A percentile compares a stretch with the other conserved stretches of the same genome.
These are phyloP conservation scores for Puccinellia tenuiflora DNA, from an alignment of 176 grass and related monocot species.

Conservation along the genomic window DNA sequence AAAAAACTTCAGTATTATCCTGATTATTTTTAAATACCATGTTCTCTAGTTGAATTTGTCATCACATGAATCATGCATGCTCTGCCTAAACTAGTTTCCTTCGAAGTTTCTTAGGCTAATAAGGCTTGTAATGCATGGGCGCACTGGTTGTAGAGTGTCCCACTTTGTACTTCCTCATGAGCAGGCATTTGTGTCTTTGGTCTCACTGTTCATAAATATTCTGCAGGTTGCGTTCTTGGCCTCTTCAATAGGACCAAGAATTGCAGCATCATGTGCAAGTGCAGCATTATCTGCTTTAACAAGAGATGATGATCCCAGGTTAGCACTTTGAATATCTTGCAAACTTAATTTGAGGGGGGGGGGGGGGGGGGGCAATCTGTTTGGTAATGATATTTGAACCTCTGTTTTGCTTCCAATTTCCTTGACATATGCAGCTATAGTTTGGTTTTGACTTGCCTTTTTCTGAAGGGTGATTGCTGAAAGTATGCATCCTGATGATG, in stretches of 20 bases:
- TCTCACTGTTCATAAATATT: constrained; percentile 20
- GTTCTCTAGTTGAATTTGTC: not conserved
- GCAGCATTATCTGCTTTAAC: constrained; percentile 75
- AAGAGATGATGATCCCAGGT: constrained; percentile 72
- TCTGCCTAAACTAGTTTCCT: not conserved
- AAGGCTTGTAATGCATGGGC: not conserved
- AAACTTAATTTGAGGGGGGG: not conserved
- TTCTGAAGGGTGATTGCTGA: constrained; percentile 60
- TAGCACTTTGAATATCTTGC: not conserved
- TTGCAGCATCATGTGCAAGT: constrained; percentile 83
- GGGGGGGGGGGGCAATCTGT: too few species aligned
- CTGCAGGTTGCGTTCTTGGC: constrained; percentile 85
- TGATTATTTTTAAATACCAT: not conserved
- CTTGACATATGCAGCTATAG: not conserved
- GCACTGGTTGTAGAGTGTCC: not conserved
- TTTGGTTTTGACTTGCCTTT: constrained; percentile 25
- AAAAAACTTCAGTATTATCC: not conserved
- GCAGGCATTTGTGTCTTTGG: not conserved
- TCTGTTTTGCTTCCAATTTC: constrained; percentile 6
- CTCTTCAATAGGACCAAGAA: constrained; percentile 89
- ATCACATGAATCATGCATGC: not conserved
- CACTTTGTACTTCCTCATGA: not conserved
- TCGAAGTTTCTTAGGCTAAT: not conserved
- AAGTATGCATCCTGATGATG: constrained; percentile 46
- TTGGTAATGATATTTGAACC: not conserved